Percentiles rank a stretch among this genome's conserved stretches.
phyloP scores from a whole-genome alignment of 176 grass and related monocot species.

The Oryza glaberrima region DNA sequence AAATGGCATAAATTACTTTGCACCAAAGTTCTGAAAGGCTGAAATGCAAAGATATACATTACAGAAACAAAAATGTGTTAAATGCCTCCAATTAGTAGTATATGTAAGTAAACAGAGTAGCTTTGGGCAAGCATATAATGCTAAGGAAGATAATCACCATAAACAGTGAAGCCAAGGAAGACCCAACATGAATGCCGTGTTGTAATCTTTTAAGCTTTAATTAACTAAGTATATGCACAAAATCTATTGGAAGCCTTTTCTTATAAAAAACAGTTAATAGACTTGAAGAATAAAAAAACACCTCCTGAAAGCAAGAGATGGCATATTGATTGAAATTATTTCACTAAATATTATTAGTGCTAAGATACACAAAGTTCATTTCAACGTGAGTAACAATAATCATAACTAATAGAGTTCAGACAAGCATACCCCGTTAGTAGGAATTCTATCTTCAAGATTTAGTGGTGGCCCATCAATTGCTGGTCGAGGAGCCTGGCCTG shows the following conservation, averaged over 20 bases:
- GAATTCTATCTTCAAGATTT: conserved; percentile 64
- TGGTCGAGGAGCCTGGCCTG: conserved; percentile 50
- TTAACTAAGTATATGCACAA: background rate
- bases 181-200: background rate
- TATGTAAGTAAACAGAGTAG: background rate
- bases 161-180: background rate
- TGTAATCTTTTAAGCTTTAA: conserved; percentile 10
- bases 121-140: conserved; percentile 4
- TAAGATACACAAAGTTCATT: background rate
- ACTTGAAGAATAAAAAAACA: background rate
- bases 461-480: conserved; percentile 49
- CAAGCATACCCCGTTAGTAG: conserved; percentile 54
- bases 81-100: conserved; percentile 9
- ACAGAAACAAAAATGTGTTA: background rate
- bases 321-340: conserved; percentile 22
- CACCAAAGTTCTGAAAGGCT: conserved; percentile 25
- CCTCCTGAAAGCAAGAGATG: background rate
- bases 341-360: conserved; percentile 7
- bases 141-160: background rate
- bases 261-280: background rate
- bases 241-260: background rate
- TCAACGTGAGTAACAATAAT: conserved; percentile 9
- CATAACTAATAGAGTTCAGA: conserved; percentile 45
- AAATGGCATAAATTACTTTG: conserved; percentile 26
- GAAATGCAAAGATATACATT: conserved; percentile 21